Conservation (phyloP, 306 rosid genomes). For the Coriaria nepalensis region DNA sequence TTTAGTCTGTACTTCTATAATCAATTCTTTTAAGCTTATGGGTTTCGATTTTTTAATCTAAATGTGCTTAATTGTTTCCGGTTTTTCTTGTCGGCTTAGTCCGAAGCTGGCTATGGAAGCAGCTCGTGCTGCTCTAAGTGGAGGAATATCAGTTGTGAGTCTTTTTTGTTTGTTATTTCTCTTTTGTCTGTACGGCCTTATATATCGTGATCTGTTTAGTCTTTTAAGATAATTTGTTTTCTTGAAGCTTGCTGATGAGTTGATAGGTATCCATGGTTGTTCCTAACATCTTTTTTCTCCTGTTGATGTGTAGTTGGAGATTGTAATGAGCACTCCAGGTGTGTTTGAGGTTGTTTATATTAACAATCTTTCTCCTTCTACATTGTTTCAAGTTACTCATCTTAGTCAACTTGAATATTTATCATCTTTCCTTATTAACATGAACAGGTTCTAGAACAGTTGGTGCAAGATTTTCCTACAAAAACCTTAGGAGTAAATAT, state of each 20-base stretch:
- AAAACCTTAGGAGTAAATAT: conserved; percentile 44
- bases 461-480: conserved; percentile 61
- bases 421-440: conserved; percentile 11
- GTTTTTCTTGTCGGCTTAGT: conserved; percentile 24
- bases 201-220: no score
- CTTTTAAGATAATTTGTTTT: no score
- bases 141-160: conserved; percentile 84
- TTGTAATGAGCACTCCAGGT: conserved; percentile 77
- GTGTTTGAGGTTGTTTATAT: conserved; percentile 68
- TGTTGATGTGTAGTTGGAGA: conserved; percentile 57
- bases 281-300: conserved; percentile 16
- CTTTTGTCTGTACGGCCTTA: not conserved
- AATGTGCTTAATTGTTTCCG: not conserved
- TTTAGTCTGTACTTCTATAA: no score
- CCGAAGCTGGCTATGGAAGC: conserved; percentile 76
- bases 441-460: conserved; percentile 55
- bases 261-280: not conserved
- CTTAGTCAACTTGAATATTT: conserved; percentile 12
- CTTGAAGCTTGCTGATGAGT: not conserved
- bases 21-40: no score
- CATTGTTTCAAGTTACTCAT: not conserved
- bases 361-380: conserved; percentile 12
- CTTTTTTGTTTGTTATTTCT: not conserved
- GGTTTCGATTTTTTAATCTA: no score
- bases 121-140: conserved; percentile 73